These are phyloP conservation scores for Colletotrichum sp. DNA, from an alignment of 2,329 filamentous ascomycete genomes.

Conservation along the genomic window DNA sequence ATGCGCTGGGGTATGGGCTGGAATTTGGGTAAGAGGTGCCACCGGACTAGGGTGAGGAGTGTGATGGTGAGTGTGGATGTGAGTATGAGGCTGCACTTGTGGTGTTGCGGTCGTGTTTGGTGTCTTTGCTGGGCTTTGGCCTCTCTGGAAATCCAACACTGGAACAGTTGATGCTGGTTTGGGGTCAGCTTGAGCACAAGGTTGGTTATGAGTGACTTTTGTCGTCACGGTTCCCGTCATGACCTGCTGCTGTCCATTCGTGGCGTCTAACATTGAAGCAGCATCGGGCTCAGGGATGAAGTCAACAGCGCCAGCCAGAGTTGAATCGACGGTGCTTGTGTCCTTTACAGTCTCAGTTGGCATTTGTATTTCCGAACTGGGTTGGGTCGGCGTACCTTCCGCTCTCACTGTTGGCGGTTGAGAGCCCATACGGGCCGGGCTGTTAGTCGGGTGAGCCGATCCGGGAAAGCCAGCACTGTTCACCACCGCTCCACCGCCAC, in stretches of 20 bases:
- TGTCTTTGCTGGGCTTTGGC: background rate
- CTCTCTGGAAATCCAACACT: background rate
- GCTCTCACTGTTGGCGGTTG: background rate
- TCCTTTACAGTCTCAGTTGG: slow-evolving; percentile 18
- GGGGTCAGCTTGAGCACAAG: background rate
- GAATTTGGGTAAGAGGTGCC: background rate
- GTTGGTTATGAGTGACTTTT: background rate
- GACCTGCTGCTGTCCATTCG: background rate
- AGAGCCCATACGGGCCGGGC: background rate
- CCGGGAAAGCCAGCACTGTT: background rate
- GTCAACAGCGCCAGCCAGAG: background rate
- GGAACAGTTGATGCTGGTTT: background rate
- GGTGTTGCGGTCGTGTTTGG: background rate
- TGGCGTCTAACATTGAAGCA: background rate
- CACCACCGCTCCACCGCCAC: background rate
- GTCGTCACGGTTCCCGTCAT: background rate
- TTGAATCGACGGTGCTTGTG: background rate
- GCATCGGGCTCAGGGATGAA: background rate
- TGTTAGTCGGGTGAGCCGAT: background rate
- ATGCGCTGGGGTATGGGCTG: background rate
- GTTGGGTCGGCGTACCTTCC: slow-evolving; percentile 14
- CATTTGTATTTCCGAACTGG: background rate
- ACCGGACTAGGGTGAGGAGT: background rate
- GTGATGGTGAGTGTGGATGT: background rate
- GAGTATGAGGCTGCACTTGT: background rate